Evolutionary conservation across 495 filamentous ascomycete genomes (phyloP).

Genomic region (Penicillium paxilli): DNA sequence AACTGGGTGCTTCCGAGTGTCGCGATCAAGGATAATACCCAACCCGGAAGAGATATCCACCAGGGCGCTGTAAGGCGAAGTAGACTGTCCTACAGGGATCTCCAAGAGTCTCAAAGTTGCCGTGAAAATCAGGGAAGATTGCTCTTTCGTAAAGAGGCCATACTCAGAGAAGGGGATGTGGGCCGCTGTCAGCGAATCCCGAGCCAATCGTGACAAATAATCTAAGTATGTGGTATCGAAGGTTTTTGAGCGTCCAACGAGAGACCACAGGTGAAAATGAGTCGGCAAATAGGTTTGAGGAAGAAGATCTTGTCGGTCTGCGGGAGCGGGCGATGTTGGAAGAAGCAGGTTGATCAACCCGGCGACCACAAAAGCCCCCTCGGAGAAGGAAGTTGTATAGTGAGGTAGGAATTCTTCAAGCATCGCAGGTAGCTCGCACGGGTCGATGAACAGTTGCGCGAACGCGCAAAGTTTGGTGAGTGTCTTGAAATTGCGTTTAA

Average conservation of each 20-base stretch:
- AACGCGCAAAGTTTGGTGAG: constrained; percentile 87
- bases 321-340: constrained; percentile 77
- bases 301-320: constrained; percentile 66
- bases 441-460: constrained; percentile 89
- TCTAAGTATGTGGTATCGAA: constrained; percentile 89
- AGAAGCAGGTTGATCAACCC: constrained; percentile 83
- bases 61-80: constrained; percentile 79
- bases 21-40: constrained; percentile 82
- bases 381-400: constrained; percentile 89
- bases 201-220: constrained; percentile 79
- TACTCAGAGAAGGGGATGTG: constrained; percentile 82
- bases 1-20: constrained; percentile 88
- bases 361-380: constrained; percentile 84
- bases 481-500: constrained; percentile 69
- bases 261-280: constrained; percentile 94
- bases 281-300: constrained; percentile 86
- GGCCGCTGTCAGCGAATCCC: constrained; percentile 72
- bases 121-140: constrained; percentile 91
- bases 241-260: constrained; percentile 84
- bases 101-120: constrained; percentile 86
- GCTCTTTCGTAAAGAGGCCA: constrained; percentile 89
- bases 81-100: constrained; percentile 95
- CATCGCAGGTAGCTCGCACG: constrained; percentile 79
- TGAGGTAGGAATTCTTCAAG: constrained; percentile 94
- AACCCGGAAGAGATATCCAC: constrained; percentile 83